Base-by-base conservation (phyloP, 1,284 basidiomycete genomes). In the Boletus semigastroideus region DNA sequence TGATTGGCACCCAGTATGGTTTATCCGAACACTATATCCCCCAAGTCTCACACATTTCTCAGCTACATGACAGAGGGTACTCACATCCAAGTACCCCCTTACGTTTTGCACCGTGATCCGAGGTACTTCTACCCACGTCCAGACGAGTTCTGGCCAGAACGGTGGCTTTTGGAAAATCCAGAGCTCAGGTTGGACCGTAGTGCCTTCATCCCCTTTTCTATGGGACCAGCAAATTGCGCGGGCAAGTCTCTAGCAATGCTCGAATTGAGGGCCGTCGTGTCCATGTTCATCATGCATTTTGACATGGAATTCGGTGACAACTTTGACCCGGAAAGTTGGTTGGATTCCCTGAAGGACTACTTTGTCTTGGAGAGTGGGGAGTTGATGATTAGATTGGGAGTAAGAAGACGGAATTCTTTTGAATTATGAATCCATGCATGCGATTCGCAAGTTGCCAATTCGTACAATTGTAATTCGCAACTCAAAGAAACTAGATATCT, bases 401-500 rank as follows among this genome's bases (percentile, higher is more conserved):
- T 27, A 16, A 54, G 62, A 49, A 45, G 17, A 19, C 56, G 61
- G 46, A 39, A 31, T 25, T 20, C 48, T 40, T 12, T 47, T 14
- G 49, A 53, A 30, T 52, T 44, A 49, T 13, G 9, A 20, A 9
- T 20, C 11, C 13, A 22, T 5, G 22, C 9, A 14, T n/a, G 34
- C 7, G 22, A 4, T 10, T 22, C 22, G 3, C 19, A 20, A 30
- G 22, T 45, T 25, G 12, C n/a, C 6, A 5, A 27, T 45, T 42
- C 30, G 25, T 25, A 28, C 45, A 19, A 5, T 28, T n/a, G 28
- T 48, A 41, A 37, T 40, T 10, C 34, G 28, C 46, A 41, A 37
- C 38, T 10, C 34, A 6, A 25, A 1, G 1, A 25, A 22, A 30
- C 69, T 74, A 92, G 52, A 93, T 85, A 65, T 94, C 89, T 52